Conservation (phyloP, 75 land plant genomes). For the Chamaecyparis obtusa region DNA sequence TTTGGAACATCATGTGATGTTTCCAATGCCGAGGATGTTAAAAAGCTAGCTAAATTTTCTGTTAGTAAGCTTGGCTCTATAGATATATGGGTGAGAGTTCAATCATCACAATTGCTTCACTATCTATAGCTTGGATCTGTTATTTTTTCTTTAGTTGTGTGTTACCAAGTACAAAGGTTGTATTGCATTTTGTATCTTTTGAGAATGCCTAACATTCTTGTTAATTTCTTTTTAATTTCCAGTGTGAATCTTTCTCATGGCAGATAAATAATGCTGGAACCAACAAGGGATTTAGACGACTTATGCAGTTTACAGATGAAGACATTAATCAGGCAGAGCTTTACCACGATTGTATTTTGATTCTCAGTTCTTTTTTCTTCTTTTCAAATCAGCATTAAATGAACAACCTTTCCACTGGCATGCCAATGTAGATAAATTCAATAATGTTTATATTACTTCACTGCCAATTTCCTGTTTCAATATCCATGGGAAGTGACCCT, state of each 20-base stretch:
- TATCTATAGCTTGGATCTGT: background rate
- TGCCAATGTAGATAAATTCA: background rate
- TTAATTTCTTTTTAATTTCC: background rate
- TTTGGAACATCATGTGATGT: conserved; percentile 92
- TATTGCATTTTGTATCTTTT: background rate
- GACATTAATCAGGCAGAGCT: conserved; percentile 78
- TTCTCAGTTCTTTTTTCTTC: background rate
- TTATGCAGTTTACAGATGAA: conserved; percentile 83
- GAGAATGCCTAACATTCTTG: background rate
- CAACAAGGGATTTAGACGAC: conserved; percentile 94
- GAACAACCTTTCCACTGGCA: background rate
- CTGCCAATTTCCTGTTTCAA: background rate
- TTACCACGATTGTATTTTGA: conserved; percentile 8
- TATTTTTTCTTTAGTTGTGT: conserved; percentile 7
- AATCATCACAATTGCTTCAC: background rate
- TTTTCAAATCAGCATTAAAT: background rate
- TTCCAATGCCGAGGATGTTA: conserved; percentile 75
- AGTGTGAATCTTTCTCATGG: background rate
- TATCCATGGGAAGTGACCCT: background rate
- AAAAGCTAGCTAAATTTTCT: conserved; percentile 73
- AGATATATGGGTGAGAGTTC: conserved; percentile 81
- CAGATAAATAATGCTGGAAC: conserved; percentile 98
- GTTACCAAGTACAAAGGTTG: background rate
- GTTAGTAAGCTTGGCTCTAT: conserved; percentile 67
- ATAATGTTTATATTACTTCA: background rate